These are phyloP conservation scores for Fagus sylvatica DNA, from an alignment of 306 rosid species.

Conservation along the genomic window DNA sequence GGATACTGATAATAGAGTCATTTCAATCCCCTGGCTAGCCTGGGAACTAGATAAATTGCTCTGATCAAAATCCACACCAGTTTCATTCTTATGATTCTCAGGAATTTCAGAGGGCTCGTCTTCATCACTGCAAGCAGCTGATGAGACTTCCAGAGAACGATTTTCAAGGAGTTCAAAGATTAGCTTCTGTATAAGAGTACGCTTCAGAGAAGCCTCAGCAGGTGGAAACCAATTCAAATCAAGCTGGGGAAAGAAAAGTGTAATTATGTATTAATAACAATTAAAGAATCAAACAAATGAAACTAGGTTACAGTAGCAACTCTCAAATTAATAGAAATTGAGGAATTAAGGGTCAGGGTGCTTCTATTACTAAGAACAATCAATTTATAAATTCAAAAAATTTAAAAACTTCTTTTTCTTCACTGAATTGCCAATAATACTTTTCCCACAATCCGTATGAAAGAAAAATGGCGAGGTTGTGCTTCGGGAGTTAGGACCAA, in stretches of 20 bases:
- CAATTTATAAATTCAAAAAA: background rate
- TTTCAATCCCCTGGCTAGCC: slow-evolving; percentile 63
- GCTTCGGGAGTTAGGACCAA: too few relatives aligned
- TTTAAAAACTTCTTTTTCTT: background rate
- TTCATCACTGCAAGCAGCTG: slow-evolving; percentile 54
- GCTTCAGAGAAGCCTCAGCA: slow-evolving; percentile 87
- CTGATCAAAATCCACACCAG: slow-evolving; percentile 40
- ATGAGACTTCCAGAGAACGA: slow-evolving; percentile 41
- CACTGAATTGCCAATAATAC: too few relatives aligned
- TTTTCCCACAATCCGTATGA: too few relatives aligned
- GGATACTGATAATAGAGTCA: slow-evolving; percentile 72
- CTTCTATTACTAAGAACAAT: background rate
- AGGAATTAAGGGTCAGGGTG: background rate
- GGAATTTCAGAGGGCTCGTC: slow-evolving; percentile 27
- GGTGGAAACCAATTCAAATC: slow-evolving; percentile 85
- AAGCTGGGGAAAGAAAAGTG: slow-evolving; percentile 57
- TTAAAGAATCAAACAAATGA: slow-evolving; percentile 13
- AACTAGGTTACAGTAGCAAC: slow-evolving; percentile 8
- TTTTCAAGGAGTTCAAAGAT: slow-evolving; percentile 70
- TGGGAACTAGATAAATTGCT: slow-evolving; percentile 47
- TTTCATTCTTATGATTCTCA: slow-evolving; percentile 42
- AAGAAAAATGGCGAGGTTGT: too few relatives aligned
- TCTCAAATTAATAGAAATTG: background rate
- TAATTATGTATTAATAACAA: slow-evolving; percentile 21
- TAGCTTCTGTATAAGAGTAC: slow-evolving; percentile 79